Evolutionary conservation across 768 basidiomycete genomes (phyloP), one percentile per base, ranked within the genome.

Genomic region (Leucosporidium creatinivorum): DNA sequence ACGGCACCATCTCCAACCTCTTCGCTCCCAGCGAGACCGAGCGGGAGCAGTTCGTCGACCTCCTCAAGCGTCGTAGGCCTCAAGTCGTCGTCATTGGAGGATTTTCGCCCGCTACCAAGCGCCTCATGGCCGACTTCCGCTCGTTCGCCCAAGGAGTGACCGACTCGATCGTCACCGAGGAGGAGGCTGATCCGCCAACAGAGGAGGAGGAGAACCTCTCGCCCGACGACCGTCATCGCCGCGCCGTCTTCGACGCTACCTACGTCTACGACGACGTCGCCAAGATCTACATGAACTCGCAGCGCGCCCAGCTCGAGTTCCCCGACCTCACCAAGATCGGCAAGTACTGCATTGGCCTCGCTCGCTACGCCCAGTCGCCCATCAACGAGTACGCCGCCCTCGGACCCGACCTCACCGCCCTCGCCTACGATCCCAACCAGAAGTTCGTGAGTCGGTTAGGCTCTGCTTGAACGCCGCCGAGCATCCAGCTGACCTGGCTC

Each of bases 301-400:
- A 85, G 66, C 87, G 93, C 48, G 91, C 91, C 3, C 81, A 83
- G 33, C 86, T 86, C 61, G 96, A 98, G 78, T 92, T 91, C 75
- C 85, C 86, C 58, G 82, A 87, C 0, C 80, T 94, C 52, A 85
- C 90, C 0, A 80, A 84, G 6, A 86, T 87, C 56, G 88, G 87
- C 44, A 89, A 90, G 77, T 99, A 97, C 76, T 97, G 94, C 75
- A 83, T 98, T 58, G 96, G 91, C 61, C 80, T 99, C 71, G 93
- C 92, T 49, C 86, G 96, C 65, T 98, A 93, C 75, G 83, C 85
- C 8, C 96, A 98, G 79, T 94, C 86, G 75, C 96, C 96, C 3
- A 78, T 98, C 73, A 94, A 91, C 75, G 96, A 98, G 77, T 93
- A 89, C 76, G 89, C 90, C 23, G 91, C 93, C 1, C 80, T 98